Percentiles rank a stretch among this genome's conserved stretches.
Conservation (phyloP, 2,329 filamentous ascomycete species). For the Aureobasidium namibiae region DNA sequence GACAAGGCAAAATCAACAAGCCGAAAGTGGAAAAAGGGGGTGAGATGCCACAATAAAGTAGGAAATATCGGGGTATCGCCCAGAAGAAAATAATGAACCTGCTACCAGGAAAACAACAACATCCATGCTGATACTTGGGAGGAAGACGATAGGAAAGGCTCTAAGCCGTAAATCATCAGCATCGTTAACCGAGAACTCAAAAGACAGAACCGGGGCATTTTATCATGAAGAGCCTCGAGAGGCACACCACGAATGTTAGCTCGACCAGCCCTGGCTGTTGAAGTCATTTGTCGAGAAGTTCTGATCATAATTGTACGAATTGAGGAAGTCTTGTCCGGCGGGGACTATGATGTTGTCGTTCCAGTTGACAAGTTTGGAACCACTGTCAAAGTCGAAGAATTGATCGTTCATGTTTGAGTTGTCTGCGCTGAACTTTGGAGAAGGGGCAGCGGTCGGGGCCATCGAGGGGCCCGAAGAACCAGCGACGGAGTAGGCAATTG, state of each 20-base stretch:
- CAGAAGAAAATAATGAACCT: background rate
- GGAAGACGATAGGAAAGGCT: slow-evolving; percentile 8
- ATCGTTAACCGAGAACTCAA: slow-evolving; percentile 6
- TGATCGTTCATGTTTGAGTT: slow-evolving; percentile 18
- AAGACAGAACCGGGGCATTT: background rate
- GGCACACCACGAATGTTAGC: slow-evolving; percentile 15
- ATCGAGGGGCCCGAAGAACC: slow-evolving; percentile 1
- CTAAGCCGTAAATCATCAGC: slow-evolving; percentile 7
- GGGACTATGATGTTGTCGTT: slow-evolving; percentile 26
- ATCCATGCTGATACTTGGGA: background rate
- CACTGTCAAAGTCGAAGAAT: slow-evolving; percentile 17
- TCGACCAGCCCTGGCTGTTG: slow-evolving; percentile 14
- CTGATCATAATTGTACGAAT: slow-evolving; percentile 22
- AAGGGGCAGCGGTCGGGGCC: slow-evolving; percentile 14
- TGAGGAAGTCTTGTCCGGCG: slow-evolving; percentile 23
- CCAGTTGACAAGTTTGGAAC: slow-evolving; percentile 21
- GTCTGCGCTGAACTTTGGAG: slow-evolving; percentile 17
- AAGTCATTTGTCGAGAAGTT: slow-evolving; percentile 22
- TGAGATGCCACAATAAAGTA: background rate
- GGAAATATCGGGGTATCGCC: background rate
- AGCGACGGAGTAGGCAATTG: background rate
- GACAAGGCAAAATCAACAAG: background rate
- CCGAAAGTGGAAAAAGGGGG: background rate
- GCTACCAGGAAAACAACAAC: background rate
- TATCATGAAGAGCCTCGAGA: background rate